A percentile compares a stretch with the other conserved stretches of the same genome.
Conservation (phyloP, 2,329 filamentous ascomycete genomes). For the Microascus cirrosus region DNA sequence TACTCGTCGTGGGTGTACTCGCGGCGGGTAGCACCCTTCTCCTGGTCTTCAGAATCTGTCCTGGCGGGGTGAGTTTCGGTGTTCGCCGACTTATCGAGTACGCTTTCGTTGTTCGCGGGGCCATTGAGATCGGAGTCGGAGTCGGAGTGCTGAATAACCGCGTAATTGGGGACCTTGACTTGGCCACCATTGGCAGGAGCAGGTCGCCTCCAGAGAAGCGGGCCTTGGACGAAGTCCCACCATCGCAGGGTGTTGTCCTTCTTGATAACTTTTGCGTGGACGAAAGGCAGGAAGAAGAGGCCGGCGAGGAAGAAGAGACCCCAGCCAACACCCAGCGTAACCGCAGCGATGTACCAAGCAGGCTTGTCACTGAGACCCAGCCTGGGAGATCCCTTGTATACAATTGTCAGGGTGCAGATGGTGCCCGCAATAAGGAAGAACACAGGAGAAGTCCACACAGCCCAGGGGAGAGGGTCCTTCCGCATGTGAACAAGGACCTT, state of each 20-base stretch:
- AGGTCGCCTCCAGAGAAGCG: slow-evolving; percentile 51
- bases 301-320: slow-evolving; percentile 48
- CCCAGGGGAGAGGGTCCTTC: slow-evolving; percentile 61
- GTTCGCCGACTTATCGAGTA: slow-evolving; percentile 20
- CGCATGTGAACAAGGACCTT: slow-evolving; percentile 61
- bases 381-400: slow-evolving; percentile 69
- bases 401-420: slow-evolving; percentile 64
- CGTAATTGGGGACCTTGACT: slow-evolving; percentile 61
- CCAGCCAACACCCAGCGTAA: slow-evolving; percentile 52
- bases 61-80: slow-evolving; percentile 28
- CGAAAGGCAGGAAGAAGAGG: slow-evolving; percentile 63
- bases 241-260: slow-evolving; percentile 54
- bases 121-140: slow-evolving; percentile 9
- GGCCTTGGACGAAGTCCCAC: slow-evolving; percentile 52
- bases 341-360: slow-evolving; percentile 52
- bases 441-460: slow-evolving; percentile 61
- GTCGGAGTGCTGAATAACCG: slow-evolving; percentile 49
- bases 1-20: slow-evolving; percentile 44
- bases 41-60: slow-evolving; percentile 20
- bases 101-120: slow-evolving; percentile 16
- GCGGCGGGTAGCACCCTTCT: slow-evolving; percentile 29
- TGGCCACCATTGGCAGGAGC: slow-evolving; percentile 31
- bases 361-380: slow-evolving; percentile 57
- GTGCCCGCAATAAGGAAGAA: slow-evolving; percentile 69
- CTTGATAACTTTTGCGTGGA: slow-evolving; percentile 57